These are phyloP conservation scores for Glarea lozoyensis DNA, from an alignment of 495 filamentous ascomycete genomes.

Conservation along the genomic window DNA sequence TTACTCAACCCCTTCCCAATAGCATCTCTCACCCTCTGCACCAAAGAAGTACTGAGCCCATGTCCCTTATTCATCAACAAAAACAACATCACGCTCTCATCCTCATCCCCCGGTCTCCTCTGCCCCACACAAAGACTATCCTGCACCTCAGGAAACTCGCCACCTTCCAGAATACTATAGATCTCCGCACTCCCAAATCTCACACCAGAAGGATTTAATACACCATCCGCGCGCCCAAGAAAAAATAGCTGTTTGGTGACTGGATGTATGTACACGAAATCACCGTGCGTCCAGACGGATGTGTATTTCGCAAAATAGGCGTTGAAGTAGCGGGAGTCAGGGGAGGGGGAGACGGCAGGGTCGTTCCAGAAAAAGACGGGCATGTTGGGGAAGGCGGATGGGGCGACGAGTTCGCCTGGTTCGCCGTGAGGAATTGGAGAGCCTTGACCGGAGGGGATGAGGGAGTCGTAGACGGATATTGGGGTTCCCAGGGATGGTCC, in stretches of 20 bases:
- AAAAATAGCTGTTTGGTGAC: constrained; percentile 55
- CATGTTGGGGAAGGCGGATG: constrained; percentile 61
- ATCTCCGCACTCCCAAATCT: constrained; percentile 81
- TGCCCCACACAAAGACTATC: constrained; percentile 74
- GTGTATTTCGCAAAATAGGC: constrained; percentile 67
- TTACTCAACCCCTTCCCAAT: constrained; percentile 57
- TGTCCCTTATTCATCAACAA: constrained; percentile 57
- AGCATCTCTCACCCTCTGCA: constrained; percentile 47
- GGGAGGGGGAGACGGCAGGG: not conserved
- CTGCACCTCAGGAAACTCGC: constrained; percentile 47
- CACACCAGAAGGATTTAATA: constrained; percentile 81
- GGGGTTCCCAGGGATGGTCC: constrained; percentile 54
- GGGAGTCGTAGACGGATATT: constrained; percentile 56
- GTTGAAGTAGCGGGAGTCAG: constrained; percentile 45
- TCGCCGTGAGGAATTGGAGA: constrained; percentile 48
- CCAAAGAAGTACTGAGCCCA: constrained; percentile 45
- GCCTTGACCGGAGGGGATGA: constrained; percentile 41
- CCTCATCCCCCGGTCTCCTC: constrained; percentile 53
- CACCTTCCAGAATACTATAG: constrained; percentile 60
- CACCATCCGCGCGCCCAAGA: constrained; percentile 79
- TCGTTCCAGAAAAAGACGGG: constrained; percentile 39
- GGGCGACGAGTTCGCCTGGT: constrained; percentile 66
- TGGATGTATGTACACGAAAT: constrained; percentile 66
- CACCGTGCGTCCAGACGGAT: constrained; percentile 73
- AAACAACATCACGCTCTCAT: constrained; percentile 72